A percentile compares a stretch with the other conserved stretches of the same genome.
Conservation (phyloP, 164 flowering plant species). For the Magnolia changhungtana region DNA sequence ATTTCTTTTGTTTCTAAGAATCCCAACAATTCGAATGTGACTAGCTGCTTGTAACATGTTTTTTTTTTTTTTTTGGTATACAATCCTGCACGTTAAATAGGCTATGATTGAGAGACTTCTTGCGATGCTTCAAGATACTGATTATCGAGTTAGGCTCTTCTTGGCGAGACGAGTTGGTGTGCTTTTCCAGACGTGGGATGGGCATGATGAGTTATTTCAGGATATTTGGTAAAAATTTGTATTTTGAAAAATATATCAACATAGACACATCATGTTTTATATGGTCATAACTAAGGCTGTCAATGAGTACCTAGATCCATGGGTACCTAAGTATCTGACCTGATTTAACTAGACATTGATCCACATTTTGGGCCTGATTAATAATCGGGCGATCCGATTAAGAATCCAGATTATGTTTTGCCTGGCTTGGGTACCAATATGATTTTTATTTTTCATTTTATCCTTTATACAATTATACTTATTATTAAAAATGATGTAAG, state of each 20-base stretch:
- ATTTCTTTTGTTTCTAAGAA: too few relatives aligned
- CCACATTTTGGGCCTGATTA: neutral
- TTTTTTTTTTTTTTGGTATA: neutral
- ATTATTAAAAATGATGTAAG: too few relatives aligned
- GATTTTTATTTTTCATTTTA: neutral
- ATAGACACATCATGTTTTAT: neutral
- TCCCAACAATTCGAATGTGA: too few relatives aligned
- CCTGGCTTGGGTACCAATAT: too few relatives aligned
- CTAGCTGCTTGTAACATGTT: neutral
- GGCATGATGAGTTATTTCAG: constrained; percentile 79
- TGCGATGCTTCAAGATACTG: constrained; percentile 71
- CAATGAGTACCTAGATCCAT: neutral
- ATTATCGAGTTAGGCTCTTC: constrained; percentile 78
- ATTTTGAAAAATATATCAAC: neutral
- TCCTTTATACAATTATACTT: neutral
- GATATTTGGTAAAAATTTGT: constrained; percentile 67
- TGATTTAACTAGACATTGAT: neutral
- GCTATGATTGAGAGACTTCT: constrained; percentile 74
- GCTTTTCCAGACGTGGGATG: constrained; percentile 96
- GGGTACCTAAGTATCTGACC: neutral
- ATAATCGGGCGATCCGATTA: neutral
- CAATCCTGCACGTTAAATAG: constrained; percentile 27
- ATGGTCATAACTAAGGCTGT: neutral
- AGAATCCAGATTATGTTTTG: neutral
- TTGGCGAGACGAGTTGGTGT: constrained; percentile 69